Base-by-base conservation (phyloP, 768 basidiomycete genomes). In the Gloeostereum incarnatum region DNA sequence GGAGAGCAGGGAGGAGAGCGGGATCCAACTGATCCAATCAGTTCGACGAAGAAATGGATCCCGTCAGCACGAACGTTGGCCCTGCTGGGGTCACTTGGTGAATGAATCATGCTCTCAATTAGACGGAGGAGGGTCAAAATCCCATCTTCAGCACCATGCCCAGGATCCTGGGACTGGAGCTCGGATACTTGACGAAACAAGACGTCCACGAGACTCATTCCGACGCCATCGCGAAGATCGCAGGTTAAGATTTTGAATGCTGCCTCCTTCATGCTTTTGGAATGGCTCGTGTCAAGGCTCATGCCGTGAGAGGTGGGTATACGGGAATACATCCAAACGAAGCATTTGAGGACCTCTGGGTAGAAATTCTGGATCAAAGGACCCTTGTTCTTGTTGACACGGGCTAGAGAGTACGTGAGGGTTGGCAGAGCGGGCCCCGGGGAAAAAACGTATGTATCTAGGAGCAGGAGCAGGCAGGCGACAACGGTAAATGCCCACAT, bases 291-390 rank as follows among this genome's bases (percentile, higher is more conserved):
- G 3, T 39, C 41, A 3, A 41, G 40, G 17, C 25, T 37, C 13
- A 31, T 43, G 7, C 14, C 18, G 9, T 8, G 14, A 23, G 18
- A 25, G 31, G 40, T 14, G 31, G 62, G 59, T 32, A 77, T 48
- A 13, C 61, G 62, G 14, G 64, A 54, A 41, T 70, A 77, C 1
- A 69, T 65, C 77, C 78, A 80, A 16, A 79, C 54, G 19, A 79
- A 57, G 36, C 69, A 64, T 36, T 58, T 62, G 77, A 77, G 81
- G 16, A 70, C 53, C 24, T 62, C 62, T 1, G 65, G 50, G 30
- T 68, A 62, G 6, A 74, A 53, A 13, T 55, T 49, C 9, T 57
- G 59, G 8, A 71, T 54, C 4, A 53, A 36, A 8, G 52, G 47
- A n/a, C 57, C 51, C 33, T 58, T 56, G 42, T 70, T 63, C 3